Percentiles rank a stretch among this genome's conserved stretches.
Evolutionary conservation across 148 eudicot genomes (phyloP).

Genomic region (Rhododendron vialii): DNA sequence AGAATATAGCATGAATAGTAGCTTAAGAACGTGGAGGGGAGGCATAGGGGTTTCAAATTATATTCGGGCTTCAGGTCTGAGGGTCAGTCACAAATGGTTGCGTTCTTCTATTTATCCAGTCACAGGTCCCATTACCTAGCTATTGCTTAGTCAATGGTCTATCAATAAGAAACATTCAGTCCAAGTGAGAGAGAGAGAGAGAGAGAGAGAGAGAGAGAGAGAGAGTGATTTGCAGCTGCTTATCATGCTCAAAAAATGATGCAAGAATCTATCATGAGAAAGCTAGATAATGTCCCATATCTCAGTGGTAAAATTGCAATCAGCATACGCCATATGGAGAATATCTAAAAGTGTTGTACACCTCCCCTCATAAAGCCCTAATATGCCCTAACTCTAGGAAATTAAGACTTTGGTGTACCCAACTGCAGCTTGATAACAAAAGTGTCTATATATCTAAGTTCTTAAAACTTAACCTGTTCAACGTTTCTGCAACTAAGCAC

Average conservation of each 20-base stretch:
- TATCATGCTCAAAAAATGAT: background rate
- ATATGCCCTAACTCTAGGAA: background rate
- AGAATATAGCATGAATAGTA: background rate
- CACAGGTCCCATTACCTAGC: background rate
- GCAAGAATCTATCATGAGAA: background rate
- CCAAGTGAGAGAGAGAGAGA: background rate
- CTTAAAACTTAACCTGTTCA: conserved; percentile 60
- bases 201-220: too few relatives aligned
- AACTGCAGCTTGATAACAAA: conserved; percentile 49
- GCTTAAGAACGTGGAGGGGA: background rate
- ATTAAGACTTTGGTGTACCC: background rate
- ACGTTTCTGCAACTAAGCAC: conserved; percentile 46
- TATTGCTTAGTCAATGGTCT: background rate
- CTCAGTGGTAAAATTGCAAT: background rate
- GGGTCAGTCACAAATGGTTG: background rate
- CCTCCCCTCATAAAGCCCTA: background rate
- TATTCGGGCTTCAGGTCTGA: background rate
- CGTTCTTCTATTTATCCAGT: background rate
- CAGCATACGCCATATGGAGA: background rate
- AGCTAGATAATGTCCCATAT: background rate
- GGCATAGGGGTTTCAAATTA: background rate
- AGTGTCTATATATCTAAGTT: conserved; percentile 61
- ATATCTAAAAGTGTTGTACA: background rate
- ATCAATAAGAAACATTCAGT: background rate
- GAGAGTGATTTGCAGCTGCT: background rate